Evolutionary conservation across 2,329 filamentous ascomycete genomes (phyloP).

Genomic region (Coniochaeta ligniaria): DNA sequence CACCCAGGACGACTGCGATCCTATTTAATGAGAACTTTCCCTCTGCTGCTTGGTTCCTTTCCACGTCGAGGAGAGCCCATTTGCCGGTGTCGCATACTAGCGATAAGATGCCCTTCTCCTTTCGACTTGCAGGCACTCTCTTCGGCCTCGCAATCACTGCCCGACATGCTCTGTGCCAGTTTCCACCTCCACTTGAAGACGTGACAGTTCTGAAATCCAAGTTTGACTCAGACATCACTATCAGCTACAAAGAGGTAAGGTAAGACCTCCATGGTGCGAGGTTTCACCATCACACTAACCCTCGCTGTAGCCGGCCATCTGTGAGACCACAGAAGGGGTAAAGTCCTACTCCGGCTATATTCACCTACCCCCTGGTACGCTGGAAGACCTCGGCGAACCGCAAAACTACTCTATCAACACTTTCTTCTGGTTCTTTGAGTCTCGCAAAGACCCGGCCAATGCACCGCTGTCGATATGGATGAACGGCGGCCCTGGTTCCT

Average conservation of each 20-base stretch:
- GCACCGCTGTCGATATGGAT: conserved; percentile 27
- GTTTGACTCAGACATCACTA: conserved; percentile 52
- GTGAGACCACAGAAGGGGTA: conserved; percentile 48
- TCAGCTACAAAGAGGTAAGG: conserved; percentile 52
- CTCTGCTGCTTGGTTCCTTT: too few relatives aligned
- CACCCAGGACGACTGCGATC: not conserved
- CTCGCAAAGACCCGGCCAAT: conserved; percentile 25
- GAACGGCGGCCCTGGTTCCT: conserved; percentile 32
- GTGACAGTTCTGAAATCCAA: conserved; percentile 47
- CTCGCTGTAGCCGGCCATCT: conserved; percentile 44
- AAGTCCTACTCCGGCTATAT: conserved; percentile 62
- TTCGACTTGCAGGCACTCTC: not conserved
- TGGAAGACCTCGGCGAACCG: conserved; percentile 35
- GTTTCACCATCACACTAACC: too few relatives aligned
- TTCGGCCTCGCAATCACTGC: not conserved
- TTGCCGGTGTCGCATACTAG: not conserved
- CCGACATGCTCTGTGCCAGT: conserved; percentile 15
- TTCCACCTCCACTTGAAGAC: conserved; percentile 21
- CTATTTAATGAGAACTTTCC: not conserved
- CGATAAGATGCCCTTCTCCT: not conserved
- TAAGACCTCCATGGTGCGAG: conserved; percentile 22
- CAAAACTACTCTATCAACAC: conserved; percentile 46
- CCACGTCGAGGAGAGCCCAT: too few relatives aligned
- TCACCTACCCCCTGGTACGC: conserved; percentile 36
- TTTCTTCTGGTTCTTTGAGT: conserved; percentile 60